These are phyloP conservation scores for Saposhnikovia divaricata DNA, from an alignment of 129 eudicot genomes.

Conservation along the genomic window DNA sequence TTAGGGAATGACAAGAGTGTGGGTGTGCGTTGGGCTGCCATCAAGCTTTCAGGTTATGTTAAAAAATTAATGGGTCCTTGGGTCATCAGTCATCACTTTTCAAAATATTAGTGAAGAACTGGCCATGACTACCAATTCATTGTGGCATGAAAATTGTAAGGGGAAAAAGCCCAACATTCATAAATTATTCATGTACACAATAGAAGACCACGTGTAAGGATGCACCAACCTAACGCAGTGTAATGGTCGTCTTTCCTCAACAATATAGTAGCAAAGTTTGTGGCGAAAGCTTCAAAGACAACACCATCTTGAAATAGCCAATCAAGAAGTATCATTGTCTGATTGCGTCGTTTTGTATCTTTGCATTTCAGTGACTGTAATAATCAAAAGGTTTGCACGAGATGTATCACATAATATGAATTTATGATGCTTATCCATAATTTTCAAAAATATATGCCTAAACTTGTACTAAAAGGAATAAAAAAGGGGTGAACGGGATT, in stretches of 20 bases:
- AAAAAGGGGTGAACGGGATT: no score
- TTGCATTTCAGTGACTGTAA: slow-evolving; percentile 51
- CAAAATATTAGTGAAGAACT: neutral
- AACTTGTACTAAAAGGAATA: neutral
- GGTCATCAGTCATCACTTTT: no score
- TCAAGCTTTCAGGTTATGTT: no score
- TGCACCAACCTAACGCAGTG: slow-evolving; percentile 84
- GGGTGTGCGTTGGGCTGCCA: no score
- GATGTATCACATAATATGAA: neutral
- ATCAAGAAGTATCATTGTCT: slow-evolving; percentile 64
- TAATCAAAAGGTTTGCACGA: neutral
- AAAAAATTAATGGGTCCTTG: no score
- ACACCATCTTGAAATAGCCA: slow-evolving; percentile 83
- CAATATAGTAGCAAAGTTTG: slow-evolving; percentile 40
- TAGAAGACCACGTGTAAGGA: slow-evolving; percentile 62
- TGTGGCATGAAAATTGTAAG: neutral
- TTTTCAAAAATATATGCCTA: neutral
- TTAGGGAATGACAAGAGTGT: no score
- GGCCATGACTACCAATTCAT: neutral
- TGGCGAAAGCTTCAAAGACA: slow-evolving; percentile 42
- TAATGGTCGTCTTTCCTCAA: slow-evolving; percentile 66
- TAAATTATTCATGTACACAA: neutral
- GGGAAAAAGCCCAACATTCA: neutral
- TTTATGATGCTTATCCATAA: neutral
- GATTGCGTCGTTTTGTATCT: slow-evolving; percentile 44